These are phyloP conservation scores for Discostella stelligeroides DNA, from an alignment of 108 stramenopile genomes.

Conservation along the genomic window DNA sequence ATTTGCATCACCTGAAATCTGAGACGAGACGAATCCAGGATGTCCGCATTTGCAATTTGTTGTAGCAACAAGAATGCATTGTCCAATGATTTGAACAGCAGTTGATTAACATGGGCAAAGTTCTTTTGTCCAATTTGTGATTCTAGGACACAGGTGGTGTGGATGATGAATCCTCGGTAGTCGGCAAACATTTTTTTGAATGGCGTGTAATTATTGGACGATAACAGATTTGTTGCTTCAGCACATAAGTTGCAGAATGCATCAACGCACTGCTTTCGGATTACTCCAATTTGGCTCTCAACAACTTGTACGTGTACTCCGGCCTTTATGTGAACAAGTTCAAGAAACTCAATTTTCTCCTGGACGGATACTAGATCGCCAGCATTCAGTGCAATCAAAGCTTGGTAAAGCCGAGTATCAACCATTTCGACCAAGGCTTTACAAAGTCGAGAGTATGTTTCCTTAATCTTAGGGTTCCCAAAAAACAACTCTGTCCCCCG, in stretches of 20 bases:
- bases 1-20: conserved; percentile 22
- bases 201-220: conserved; percentile 13
- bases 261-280: conserved; percentile 20
- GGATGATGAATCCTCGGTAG: conserved; percentile 40
- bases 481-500: too few species aligned
- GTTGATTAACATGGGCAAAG: conserved; percentile 50
- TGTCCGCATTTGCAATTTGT: background rate
- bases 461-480: conserved; percentile 6
- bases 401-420: conserved; percentile 17
- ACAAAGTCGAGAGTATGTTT: conserved; percentile 32
- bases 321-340: conserved; percentile 27
- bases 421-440: conserved; percentile 9
- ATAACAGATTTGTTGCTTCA: conserved; percentile 27
- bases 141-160: conserved; percentile 27
- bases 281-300: conserved; percentile 7
- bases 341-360: conserved; percentile 42
- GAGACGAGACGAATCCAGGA: conserved; percentile 44
- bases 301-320: conserved; percentile 36
- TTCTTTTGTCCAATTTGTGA: conserved; percentile 18
- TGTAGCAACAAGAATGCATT: conserved; percentile 30
- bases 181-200: conserved; percentile 59
- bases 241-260: conserved; percentile 42
- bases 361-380: conserved; percentile 41
- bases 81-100: conserved; percentile 47
- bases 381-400: conserved; percentile 25